Conservation (phyloP, 768 basidiomycete species). For the Nidula microcarpa region DNA sequence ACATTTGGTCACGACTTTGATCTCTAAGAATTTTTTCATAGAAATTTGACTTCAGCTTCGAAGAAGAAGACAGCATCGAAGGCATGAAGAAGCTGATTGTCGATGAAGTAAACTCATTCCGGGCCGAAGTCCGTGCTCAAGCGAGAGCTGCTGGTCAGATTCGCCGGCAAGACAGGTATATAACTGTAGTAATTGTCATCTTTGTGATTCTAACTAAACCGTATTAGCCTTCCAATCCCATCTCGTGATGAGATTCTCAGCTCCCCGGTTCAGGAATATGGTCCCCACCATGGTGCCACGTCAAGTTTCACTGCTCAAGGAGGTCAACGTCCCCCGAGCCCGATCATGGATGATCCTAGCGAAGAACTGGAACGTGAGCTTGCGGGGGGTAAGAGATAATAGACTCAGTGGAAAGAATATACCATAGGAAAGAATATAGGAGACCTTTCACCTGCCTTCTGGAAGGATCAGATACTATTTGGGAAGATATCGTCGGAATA, state of each 20-base stretch:
- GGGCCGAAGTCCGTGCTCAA: conserved; percentile 86
- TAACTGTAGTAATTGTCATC: background rate
- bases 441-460: background rate
- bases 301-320: conserved; percentile 55
- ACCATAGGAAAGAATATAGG: background rate
- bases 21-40: conserved; percentile 15
- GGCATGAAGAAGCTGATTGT: conserved; percentile 97
- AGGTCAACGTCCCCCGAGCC: conserved; percentile 52
- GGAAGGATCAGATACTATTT: background rate
- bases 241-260: conserved; percentile 77
- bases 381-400: conserved; percentile 42
- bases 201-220: background rate
- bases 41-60: conserved; percentile 96
- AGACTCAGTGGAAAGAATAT: background rate
- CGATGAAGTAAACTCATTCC: conserved; percentile 87
- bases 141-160: conserved; percentile 70
- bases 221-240: conserved; percentile 69
- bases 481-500: background rate
- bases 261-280: conserved; percentile 69
- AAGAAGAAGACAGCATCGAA: conserved; percentile 93
- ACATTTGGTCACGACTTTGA: background rate
- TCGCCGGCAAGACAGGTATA: conserved; percentile 73
- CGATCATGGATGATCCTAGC: conserved; percentile 82
- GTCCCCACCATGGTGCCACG: conserved; percentile 60
- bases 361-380: conserved; percentile 84